A percentile compares a stretch with the other conserved stretches of the same genome.
Evolutionary conservation across 2,329 filamentous ascomycete species (phyloP).

Genomic region (Sporothrix pallida): DNA sequence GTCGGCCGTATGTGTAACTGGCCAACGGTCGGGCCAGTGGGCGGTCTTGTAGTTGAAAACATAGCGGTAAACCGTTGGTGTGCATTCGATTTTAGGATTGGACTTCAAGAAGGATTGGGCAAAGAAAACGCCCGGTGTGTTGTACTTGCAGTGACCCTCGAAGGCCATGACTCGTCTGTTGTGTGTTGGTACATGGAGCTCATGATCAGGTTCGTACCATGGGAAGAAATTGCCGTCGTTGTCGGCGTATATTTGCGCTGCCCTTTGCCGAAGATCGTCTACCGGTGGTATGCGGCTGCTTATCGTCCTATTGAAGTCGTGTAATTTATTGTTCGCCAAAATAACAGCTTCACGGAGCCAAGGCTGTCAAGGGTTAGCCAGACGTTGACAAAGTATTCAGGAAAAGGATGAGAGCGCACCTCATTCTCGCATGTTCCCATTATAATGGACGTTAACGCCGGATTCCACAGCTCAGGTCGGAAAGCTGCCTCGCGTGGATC

Average conservation of each 20-base stretch:
- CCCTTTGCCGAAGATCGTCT: neutral
- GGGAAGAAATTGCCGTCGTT: neutral
- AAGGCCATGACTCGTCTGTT: neutral
- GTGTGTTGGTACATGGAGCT: neutral
- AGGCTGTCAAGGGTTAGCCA: neutral
- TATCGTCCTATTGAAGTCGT: neutral
- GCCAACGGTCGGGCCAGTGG: constrained; percentile 18
- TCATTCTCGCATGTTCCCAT: constrained; percentile 28
- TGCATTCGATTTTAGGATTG: neutral
- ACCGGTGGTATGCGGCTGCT: neutral
- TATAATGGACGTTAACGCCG: neutral
- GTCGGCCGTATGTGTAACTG: constrained; percentile 23
- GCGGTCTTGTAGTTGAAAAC: constrained; percentile 10
- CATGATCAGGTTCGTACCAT: neutral
- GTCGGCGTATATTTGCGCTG: neutral
- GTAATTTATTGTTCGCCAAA: neutral
- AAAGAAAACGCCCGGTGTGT: neutral
- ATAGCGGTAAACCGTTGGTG: constrained; percentile 15
- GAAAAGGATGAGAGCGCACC: neutral
- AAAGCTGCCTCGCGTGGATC: constrained; percentile 14
- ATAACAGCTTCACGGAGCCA: neutral
- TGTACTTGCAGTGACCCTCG: neutral
- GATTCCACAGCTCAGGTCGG: constrained; percentile 21
- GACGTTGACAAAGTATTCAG: neutral
- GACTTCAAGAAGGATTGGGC: neutral